These are phyloP conservation scores for Salix koriyanagi DNA, from an alignment of 345 rosid genomes.

Conservation along the genomic window DNA sequence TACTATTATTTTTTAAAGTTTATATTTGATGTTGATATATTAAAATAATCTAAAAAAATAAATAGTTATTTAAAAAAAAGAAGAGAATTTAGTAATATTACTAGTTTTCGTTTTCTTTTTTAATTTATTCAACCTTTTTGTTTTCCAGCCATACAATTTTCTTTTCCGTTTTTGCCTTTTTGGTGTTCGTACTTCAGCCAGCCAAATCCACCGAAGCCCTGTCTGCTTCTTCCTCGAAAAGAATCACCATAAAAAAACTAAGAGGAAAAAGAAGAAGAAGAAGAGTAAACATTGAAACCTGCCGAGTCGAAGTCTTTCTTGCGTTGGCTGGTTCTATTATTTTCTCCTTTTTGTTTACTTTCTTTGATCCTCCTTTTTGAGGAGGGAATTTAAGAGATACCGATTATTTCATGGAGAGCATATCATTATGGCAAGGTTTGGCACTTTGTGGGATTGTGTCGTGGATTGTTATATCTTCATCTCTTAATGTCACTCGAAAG, in stretches of 20 bases:
- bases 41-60: too few relatives aligned
- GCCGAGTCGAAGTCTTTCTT: not conserved
- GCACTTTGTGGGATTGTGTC: slow-evolving; percentile 54
- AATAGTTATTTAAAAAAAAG: too few relatives aligned
- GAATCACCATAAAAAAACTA: not conserved
- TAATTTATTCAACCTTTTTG: not conserved
- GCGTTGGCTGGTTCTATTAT: not conserved
- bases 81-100: too few relatives aligned
- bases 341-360: not conserved
- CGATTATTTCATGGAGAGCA: slow-evolving; percentile 55
- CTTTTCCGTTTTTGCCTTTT: not conserved
- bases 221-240: not conserved
- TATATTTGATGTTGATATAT: too few relatives aligned
- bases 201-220: slow-evolving; percentile 8
- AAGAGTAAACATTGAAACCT: not conserved
- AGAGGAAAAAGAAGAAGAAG: not conserved
- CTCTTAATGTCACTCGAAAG: slow-evolving; percentile 53
- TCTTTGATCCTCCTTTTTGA: slow-evolving; percentile 14
- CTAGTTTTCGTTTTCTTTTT: not conserved
- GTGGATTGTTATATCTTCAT: slow-evolving; percentile 73
- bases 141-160: not conserved
- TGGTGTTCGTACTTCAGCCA: slow-evolving; percentile 1
- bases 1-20: too few relatives aligned
- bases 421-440: slow-evolving; percentile 67
- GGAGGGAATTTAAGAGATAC: slow-evolving; percentile 8